These are phyloP conservation scores for Calonectria fujianensis DNA, from an alignment of 2,329 filamentous ascomycete genomes.

Conservation along the genomic window DNA sequence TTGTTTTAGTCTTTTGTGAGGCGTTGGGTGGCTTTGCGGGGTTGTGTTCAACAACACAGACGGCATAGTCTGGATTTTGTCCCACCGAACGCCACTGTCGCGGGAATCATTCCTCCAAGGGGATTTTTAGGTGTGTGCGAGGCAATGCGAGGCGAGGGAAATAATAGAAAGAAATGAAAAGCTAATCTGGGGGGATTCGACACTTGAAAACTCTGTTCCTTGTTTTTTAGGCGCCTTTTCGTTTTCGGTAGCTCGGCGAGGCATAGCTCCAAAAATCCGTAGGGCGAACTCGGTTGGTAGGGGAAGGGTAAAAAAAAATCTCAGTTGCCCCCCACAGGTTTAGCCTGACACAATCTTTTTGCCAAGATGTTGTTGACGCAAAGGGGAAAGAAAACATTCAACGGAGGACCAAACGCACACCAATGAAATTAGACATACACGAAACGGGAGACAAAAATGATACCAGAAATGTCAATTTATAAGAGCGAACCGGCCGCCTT, in stretches of 20 bases:
- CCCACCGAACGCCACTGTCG: conserved; percentile 11
- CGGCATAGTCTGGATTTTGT: not conserved
- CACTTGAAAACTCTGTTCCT: conserved; percentile 24
- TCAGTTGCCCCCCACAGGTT: not conserved
- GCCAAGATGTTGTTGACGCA: conserved; percentile 19
- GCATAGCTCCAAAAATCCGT: conserved; percentile 21
- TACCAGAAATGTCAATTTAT: not conserved
- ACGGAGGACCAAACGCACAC: not conserved
- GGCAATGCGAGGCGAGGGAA: not conserved
- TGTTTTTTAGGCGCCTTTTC: conserved; percentile 12
- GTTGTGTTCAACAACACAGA: not conserved
- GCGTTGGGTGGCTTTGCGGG: conserved; percentile 26
- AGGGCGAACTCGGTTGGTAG: not conserved
- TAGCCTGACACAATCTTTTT: conserved; percentile 22
- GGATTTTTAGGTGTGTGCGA: not conserved
- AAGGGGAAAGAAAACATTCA: not conserved
- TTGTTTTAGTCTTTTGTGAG: conserved; percentile 25
- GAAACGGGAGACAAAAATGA: conserved; percentile 4
- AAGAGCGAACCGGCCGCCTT: not conserved
- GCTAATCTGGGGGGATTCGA: conserved; percentile 6
- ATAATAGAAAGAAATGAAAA: conserved; percentile 6
- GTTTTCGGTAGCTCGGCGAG: conserved; percentile 25
- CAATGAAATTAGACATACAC: conserved; percentile 8
- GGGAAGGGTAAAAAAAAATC: not conserved
- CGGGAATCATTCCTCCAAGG: conserved; percentile 16